phyloP scores from a whole-genome alignment of 164 flowering plant genomes.

The Magnolia kwangsiensis region DNA sequence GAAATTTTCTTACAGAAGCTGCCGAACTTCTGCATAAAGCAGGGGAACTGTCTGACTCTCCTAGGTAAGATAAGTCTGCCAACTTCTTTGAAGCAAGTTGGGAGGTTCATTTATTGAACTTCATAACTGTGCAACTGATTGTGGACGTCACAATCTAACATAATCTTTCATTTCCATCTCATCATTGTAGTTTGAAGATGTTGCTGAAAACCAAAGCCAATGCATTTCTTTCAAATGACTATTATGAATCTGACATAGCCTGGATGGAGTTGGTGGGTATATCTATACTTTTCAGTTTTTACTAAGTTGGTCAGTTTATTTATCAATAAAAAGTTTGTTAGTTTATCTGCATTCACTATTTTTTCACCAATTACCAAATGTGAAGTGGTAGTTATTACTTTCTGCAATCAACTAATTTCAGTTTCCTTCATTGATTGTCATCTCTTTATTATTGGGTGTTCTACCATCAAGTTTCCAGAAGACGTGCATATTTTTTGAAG shows the following conservation, averaged over 20 bases:
- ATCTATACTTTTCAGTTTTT: background rate
- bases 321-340: background rate
- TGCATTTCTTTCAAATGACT: constrained; percentile 90
- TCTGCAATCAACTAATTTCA: too few species aligned
- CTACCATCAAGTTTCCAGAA: too few species aligned
- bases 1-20: constrained; percentile 49
- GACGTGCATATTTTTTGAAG: too few species aligned
- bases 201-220: constrained; percentile 77
- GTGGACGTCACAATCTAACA: background rate
- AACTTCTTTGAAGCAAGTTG: background rate
- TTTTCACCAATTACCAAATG: background rate
- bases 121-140: background rate
- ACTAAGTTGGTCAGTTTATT: background rate
- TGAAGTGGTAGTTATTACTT: too few species aligned
- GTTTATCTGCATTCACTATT: too few species aligned
- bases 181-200: constrained; percentile 67
- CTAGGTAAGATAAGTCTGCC: constrained; percentile 42
- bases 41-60: constrained; percentile 61
- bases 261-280: constrained; percentile 95
- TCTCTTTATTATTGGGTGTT: too few species aligned
- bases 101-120: background rate
- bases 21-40: constrained; percentile 82
- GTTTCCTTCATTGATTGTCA: too few species aligned
- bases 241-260: constrained; percentile 91
- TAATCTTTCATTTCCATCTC: constrained; percentile 3